Conservation (phyloP, 2,329 filamentous ascomycete genomes). For the Botrytis cinerea region DNA sequence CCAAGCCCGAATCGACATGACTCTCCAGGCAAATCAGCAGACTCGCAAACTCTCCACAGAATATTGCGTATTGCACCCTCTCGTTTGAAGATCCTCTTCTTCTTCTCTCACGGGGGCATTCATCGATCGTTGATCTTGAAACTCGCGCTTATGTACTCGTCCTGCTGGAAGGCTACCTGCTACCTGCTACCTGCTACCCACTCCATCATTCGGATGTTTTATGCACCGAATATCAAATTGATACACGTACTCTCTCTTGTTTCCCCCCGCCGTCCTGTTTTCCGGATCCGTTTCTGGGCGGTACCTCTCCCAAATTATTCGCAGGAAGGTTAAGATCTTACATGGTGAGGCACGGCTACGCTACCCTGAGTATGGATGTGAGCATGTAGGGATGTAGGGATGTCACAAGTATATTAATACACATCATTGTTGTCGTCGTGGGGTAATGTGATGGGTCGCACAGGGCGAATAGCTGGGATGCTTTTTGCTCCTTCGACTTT, state of each 20-base stretch:
- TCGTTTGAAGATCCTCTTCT: conserved; percentile 6
- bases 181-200: background rate
- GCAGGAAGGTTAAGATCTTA: background rate
- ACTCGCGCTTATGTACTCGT: conserved; percentile 19
- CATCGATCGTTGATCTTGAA: conserved; percentile 15
- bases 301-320: background rate
- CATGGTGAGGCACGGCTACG: background rate
- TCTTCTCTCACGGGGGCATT: background rate
- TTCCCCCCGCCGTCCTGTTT: background rate
- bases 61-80: background rate
- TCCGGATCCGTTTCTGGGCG: background rate
- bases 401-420: conserved; percentile 11
- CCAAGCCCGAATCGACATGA: background rate
- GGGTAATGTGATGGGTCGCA: conserved; percentile 18
- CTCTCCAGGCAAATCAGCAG: conserved; percentile 11
- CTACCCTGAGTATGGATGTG: conserved; percentile 7
- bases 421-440: conserved; percentile 15
- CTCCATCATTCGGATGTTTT: conserved; percentile 7
- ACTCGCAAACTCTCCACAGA: background rate
- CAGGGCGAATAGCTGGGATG: conserved; percentile 19
- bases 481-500: background rate
- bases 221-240: conserved; percentile 4
- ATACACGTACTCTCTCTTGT: background rate
- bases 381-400: background rate
- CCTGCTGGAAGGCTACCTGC: background rate